Base-by-base conservation (phyloP, 257 asterid genomes). In the Solanum chaucha region DNA sequence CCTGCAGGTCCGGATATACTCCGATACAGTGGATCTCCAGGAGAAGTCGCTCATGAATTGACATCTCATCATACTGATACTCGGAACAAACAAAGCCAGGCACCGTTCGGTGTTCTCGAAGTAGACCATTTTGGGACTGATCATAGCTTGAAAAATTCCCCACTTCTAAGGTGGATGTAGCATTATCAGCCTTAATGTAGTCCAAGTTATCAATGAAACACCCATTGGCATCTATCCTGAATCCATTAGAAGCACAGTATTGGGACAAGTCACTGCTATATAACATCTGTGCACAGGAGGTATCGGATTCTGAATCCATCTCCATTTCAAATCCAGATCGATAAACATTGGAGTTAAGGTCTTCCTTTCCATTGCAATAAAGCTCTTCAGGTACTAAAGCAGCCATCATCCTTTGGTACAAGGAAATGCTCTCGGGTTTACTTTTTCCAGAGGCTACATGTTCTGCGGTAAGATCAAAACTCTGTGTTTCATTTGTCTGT, bases 21-120 rank as follows among this genome's bases (percentile, higher is more conserved):
- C 98, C 99, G 86, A 96, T 90, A 91, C 93, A 92, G 85, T 92
- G 95, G 90, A 96, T 68, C 91, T 96, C 99, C 90, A 92, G 86
- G 78, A 93, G 91, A 87, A 95, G 94, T 90, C 93, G 92, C 91
- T 94, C 99, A 91, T 92, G 89, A 83, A 92, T 68, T 34, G 99
- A 89, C 96, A 94, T 92, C 81, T 89, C 93, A 85, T 87, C 90
- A 84, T 93, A 94, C 91, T 94, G 91, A 91, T 90, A 90, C 86
- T 93, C 97, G 17, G 97, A 90, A 85, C 93, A 93, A 77, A 87
- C 86, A 46, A 90, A 48, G 87, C 85, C 91, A 77, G 93, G 92
- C 87, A 90, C 83, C 38, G 87, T 71, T 82, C 65, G 84, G 65
- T 90, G 91, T 73, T 93, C 94, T 78, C 91, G 83, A 75, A 78